Base-by-base conservation (phyloP, 2,329 filamentous ascomycete species). In the Scedosporium apiospermum region DNA sequence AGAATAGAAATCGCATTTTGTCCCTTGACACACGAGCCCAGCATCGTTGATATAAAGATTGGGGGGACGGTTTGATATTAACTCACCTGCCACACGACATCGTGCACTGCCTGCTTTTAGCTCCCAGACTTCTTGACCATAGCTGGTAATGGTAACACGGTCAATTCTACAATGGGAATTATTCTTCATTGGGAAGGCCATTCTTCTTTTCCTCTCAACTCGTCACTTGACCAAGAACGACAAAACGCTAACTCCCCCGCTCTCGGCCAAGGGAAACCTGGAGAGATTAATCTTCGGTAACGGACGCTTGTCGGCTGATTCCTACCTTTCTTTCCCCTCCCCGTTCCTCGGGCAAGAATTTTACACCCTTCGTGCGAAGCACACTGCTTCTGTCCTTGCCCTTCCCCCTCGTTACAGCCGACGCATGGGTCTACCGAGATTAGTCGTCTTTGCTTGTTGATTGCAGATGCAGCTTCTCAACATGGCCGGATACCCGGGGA, bases 401-500 rank as follows among this genome's bases (percentile, higher is more conserved):
- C 18, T 4, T 49, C 7, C 44, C 1, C n/a, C 6, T 21, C 44
- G 44, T 21, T 49, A 18, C 44, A 16, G 18, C 18, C 44, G 16
- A 21, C 18, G 10, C 18, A n/a, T 49, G 14, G 44, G 44, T 18
- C 44, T 6, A 21, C 44, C 44, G 18, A 2, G 18, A 49, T 21
- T 49, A 55, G 6, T 55, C 2, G 18, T 23, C 23, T 23, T 23
- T 23, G 2, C 21, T 23, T 30, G 51, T 12, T 55, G 18, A 55
- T 23, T 55, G 23, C 23, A 4, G 51, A 2, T 55, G 51, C 51
- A 10, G 30, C 18, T 12, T 26, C 10, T 12, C 18, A 3, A 55
- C 51, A 30, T 55, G 51, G 51, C 51, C 51, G 51, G 51, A 55
- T 58, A 58, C 55, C 55, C 55, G 55, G 55, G 55, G 16, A 26